Evolutionary conservation across 805 yeast genomes (phyloP).

Genomic region (Ogataea ramenticola): DNA sequence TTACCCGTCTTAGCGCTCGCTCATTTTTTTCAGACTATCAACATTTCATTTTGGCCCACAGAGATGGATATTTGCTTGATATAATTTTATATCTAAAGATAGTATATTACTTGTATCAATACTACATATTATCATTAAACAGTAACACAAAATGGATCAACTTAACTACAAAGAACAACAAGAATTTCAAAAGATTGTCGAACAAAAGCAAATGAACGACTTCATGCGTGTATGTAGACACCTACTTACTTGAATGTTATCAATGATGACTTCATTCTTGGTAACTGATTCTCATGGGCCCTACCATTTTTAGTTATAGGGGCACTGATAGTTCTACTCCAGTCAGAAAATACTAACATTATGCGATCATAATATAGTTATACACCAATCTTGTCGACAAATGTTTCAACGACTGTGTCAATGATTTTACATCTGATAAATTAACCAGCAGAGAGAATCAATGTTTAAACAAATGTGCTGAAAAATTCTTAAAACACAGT

Average conservation of each 20-base stretch:
- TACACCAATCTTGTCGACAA: conserved; percentile 94
- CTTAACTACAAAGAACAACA: conserved; percentile 94
- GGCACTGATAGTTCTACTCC: no score
- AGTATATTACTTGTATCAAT: no score
- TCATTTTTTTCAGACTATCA: no score
- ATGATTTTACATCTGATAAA: conserved; percentile 91
- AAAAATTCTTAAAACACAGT: conserved; percentile 94
- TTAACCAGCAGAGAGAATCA: conserved; percentile 78
- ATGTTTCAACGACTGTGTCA: conserved; percentile 96
- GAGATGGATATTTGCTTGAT: no score
- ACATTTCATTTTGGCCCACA: no score
- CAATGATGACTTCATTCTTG: no score
- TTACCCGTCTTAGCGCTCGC: no score
- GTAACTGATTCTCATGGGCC: no score
- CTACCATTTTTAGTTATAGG: no score
- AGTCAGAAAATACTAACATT: not conserved
- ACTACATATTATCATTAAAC: no score
- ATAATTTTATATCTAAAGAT: no score
- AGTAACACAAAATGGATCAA: conserved; percentile 81
- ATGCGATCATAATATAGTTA: conserved; percentile 24
- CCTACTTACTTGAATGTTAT: not conserved
- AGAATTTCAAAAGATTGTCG: conserved; percentile 90
- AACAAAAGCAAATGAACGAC: conserved; percentile 97
- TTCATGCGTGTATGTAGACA: conserved; percentile 71
- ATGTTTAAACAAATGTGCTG: conserved; percentile 89